Evolutionary conservation across 495 filamentous ascomycete genomes (phyloP).

Genomic region (Xylaria grammica): DNA sequence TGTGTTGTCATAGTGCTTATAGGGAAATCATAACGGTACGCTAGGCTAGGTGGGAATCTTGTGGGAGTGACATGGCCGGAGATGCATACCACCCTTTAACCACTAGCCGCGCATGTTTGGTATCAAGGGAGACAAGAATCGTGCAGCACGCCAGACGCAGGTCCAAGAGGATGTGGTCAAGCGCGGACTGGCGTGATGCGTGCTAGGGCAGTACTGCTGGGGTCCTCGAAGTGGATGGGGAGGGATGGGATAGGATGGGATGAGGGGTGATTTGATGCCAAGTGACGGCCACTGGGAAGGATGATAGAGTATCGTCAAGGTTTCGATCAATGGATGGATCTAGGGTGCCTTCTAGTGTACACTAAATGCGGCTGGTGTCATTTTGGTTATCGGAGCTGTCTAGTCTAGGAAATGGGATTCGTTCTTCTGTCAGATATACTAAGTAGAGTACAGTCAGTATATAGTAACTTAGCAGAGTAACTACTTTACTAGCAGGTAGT

Average conservation of each 20-base stretch:
- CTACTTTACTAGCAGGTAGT: no score
- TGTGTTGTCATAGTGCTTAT: no score
- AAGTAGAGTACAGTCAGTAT: no score
- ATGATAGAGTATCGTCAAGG: not conserved
- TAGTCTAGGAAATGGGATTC: not conserved
- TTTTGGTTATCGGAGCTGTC: no score
- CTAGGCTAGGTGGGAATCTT: not conserved
- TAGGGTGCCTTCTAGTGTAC: not conserved
- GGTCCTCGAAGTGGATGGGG: slow-evolving; percentile 13
- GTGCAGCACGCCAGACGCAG: slow-evolving; percentile 18
- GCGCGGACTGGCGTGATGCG: slow-evolving; percentile 3
- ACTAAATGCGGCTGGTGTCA: slow-evolving; percentile 6
- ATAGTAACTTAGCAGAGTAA: no score
- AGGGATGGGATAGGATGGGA: slow-evolving; percentile 1
- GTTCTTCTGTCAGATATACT: no score
- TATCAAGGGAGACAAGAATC: not conserved
- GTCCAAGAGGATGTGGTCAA: slow-evolving; percentile 21
- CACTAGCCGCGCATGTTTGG: not conserved
- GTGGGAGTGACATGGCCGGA: slow-evolving; percentile 14
- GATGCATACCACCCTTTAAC: not conserved
- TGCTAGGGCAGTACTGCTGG: no score
- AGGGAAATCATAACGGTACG: no score
- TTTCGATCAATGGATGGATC: slow-evolving; percentile 11
- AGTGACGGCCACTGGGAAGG: not conserved
- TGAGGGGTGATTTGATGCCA: slow-evolving; percentile 1